Percentiles rank a stretch among this genome's conserved stretches.
Evolutionary conservation across 805 yeast species (phyloP).

Genomic region (Hanseniaspora osmophila): DNA sequence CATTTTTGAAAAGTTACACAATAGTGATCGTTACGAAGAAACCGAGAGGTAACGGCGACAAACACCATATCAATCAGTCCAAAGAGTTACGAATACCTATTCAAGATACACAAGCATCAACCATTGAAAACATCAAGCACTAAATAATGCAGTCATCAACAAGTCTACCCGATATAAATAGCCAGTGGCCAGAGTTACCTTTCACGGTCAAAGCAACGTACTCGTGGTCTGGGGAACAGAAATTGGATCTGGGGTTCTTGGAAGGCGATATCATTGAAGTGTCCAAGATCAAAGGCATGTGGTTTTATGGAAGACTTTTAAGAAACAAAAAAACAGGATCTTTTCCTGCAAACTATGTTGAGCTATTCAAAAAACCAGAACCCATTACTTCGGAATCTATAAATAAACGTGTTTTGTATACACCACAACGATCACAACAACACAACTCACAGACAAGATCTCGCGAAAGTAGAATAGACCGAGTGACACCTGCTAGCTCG

Average conservation of each 20-base stretch:
- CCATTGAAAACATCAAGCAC: too few species aligned
- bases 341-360: conserved; percentile 81
- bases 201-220: conserved; percentile 69
- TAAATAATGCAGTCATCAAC: background rate
- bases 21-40: too few species aligned
- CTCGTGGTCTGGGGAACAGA: conserved; percentile 89
- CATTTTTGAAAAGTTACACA: background rate
- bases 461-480: too few species aligned
- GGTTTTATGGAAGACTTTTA: conserved; percentile 78
- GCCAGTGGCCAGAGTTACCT: conserved; percentile 33
- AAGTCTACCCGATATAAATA: background rate
- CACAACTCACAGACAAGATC: too few species aligned
- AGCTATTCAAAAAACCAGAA: conserved; percentile 24
- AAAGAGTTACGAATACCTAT: too few species aligned
- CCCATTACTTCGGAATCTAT: conserved; percentile 18
- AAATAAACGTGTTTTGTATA: conserved; percentile 8
- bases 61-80: too few species aligned
- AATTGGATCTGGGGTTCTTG: conserved; percentile 79
- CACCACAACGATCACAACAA: too few species aligned
- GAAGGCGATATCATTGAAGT: conserved; percentile 91
- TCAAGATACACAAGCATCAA: too few species aligned
- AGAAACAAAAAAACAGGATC: conserved; percentile 74
- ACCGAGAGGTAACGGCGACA: background rate
- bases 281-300: conserved; percentile 69
- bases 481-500: too few species aligned